A percentile compares a stretch with the other conserved stretches of the same genome.
phyloP scores from a whole-genome alignment of 176 grass and related monocot species.

The Ananas comosus region DNA sequence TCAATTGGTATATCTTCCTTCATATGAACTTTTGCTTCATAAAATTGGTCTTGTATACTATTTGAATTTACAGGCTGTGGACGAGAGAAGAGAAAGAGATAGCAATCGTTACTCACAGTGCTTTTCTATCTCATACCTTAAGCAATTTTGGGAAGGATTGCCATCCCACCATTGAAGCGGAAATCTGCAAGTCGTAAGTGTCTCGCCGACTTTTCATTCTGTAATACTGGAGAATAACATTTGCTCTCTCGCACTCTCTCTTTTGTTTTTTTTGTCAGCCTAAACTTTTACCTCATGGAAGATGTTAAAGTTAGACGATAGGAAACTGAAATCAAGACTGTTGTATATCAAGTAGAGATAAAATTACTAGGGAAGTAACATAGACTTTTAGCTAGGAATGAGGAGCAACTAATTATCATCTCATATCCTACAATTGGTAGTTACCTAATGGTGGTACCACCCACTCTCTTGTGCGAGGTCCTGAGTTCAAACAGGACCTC shows the following conservation, averaged over 20 bases:
- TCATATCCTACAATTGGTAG: too few species aligned
- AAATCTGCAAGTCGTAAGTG: conserved; percentile 58
- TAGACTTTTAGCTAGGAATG: too few species aligned
- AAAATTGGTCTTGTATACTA: neutral
- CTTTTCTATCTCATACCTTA: conserved; percentile 60
- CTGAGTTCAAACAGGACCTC: too few species aligned
- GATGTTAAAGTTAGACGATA: neutral
- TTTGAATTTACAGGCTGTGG: conserved; percentile 70
- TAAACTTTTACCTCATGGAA: neutral
- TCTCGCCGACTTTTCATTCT: neutral
- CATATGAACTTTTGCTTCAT: neutral
- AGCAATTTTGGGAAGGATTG: conserved; percentile 49
- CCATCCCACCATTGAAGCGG: conserved; percentile 49
- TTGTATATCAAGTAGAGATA: too few species aligned
- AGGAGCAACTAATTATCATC: too few species aligned
- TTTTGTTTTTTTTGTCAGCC: neutral
- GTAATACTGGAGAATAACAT: too few species aligned
- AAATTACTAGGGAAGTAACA: too few species aligned
- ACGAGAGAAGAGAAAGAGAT: conserved; percentile 83
- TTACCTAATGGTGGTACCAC: too few species aligned
- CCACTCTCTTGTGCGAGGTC: too few species aligned
- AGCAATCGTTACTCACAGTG: conserved; percentile 71
- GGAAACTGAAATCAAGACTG: too few species aligned
- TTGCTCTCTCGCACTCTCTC: neutral
- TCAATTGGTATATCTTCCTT: conserved; percentile 56